Evolutionary conservation across 805 yeast species (phyloP), one percentile per base, ranked within the genome.

Genomic region (Tetrapisispora namnaoensis): DNA sequence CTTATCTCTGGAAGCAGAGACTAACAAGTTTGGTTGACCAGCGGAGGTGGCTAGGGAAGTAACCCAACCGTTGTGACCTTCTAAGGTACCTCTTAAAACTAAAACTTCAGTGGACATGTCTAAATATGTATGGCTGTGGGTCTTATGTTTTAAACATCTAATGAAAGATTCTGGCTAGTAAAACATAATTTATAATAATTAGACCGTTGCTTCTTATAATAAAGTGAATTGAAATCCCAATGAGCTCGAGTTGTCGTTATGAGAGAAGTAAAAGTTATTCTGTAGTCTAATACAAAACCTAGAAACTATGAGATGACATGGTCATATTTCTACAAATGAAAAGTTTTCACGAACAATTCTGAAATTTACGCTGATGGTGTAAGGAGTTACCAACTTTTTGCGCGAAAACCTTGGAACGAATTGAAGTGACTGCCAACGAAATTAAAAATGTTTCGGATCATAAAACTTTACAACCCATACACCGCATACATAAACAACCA

Each of bases 21-120:
- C 81, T 70, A 93, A 83, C 71, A 93, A 78, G 77, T 93, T 96
- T 77, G 99, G 99, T 83, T 89, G 87, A 72, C 90, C 89, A 70
- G 89, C 85, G 72, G 95, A 83, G 78, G 98, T 93, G 76, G 98
- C 95, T 69, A 93, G 81, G 73, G 96, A 82, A 62, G 99, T 93
- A 70, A 93, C 99, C 98, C 98, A 91, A 70, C 88, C 88, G 76
- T 79, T 81, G 83, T 83, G 88, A 70, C 88, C 96, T 80, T 91
- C 97, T 74, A 93, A 85, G 83, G 98, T 87, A 75, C 98, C 99
- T 84, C 98, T 90, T 75, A 93, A 86, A 76, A 91, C 96, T 80
- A 91, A 82, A 83, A 90, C 95, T 86, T 90, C 97, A 37, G 41
- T 34, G 36, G 48, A 46, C 48, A 46, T 46, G 22, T 43, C 46